Evolutionary conservation across 1,284 basidiomycete genomes (phyloP).

Genomic region (Ustilago bromivora): DNA sequence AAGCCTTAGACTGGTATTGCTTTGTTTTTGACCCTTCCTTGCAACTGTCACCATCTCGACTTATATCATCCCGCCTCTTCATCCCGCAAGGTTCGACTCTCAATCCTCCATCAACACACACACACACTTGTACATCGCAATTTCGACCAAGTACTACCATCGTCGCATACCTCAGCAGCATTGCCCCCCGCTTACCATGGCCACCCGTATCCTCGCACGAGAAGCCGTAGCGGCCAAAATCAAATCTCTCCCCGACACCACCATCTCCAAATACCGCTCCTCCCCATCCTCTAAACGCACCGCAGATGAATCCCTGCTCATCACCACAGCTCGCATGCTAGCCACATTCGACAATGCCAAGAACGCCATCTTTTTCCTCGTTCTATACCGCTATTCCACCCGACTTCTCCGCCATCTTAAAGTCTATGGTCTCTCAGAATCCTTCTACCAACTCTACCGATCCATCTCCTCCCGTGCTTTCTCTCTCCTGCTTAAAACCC

Average conservation of each 20-base stretch:
- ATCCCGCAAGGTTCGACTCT: no score
- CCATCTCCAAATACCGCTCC: constrained; percentile 7
- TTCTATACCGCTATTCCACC: constrained; percentile 49
- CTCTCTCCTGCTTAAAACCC: constrained; percentile 57
- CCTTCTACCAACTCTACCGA: constrained; percentile 58
- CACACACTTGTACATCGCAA: no score
- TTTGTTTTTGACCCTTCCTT: no score
- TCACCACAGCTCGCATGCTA: constrained; percentile 32
- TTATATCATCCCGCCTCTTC: no score
- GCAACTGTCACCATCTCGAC: no score
- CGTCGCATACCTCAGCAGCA: not conserved
- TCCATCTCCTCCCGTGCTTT: constrained; percentile 48
- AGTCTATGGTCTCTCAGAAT: constrained; percentile 57
- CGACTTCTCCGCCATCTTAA: constrained; percentile 56
- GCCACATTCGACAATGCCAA: constrained; percentile 54
- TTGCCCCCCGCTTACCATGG: constrained; percentile 11
- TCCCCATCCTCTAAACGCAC: not conserved
- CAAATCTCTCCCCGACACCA: constrained; percentile 14
- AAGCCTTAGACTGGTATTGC: no score
- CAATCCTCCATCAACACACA: not conserved
- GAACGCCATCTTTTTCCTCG: constrained; percentile 57
- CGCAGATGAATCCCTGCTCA: constrained; percentile 21
- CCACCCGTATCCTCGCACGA: constrained; percentile 60
- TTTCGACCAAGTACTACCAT: not conserved
- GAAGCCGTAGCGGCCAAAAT: constrained; percentile 70